A percentile compares a stretch with the other conserved stretches of the same genome.
These are phyloP conservation scores for Scedosporium boydii DNA, from an alignment of 2,329 filamentous ascomycete species.

Conservation along the genomic window DNA sequence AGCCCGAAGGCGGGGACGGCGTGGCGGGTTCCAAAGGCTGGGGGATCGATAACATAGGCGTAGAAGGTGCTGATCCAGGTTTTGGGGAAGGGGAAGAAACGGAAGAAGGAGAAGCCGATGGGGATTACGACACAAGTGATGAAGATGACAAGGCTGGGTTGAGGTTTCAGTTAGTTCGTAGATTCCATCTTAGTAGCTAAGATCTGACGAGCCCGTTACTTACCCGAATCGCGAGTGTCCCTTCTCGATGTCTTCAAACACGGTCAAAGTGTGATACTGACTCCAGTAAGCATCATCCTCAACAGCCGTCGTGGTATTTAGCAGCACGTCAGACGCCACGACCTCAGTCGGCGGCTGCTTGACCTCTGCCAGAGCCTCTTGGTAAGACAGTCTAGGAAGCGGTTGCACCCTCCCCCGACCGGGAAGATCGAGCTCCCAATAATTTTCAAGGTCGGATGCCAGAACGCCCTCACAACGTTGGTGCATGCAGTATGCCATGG, in stretches of 20 bases:
- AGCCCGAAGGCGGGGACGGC: conserved; percentile 13
- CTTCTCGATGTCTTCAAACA: conserved; percentile 7
- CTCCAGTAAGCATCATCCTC: conserved; percentile 7
- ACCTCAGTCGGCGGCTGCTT: conserved; percentile 3
- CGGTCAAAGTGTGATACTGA: conserved; percentile 3
- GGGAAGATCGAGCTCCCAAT: conserved; percentile 12
- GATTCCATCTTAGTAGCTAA: too few relatives aligned
- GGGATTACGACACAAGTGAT: conserved; percentile 16
- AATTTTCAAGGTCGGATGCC: conserved; percentile 11
- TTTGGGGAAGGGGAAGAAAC: conserved; percentile 15
- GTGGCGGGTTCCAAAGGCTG: conserved; percentile 16
- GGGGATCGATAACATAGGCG: conserved; percentile 19
- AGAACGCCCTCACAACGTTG: conserved; percentile 8
- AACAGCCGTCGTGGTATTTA: conserved; percentile 10
- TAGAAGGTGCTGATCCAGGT: conserved; percentile 13
- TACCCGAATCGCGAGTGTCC: conserved; percentile 11
- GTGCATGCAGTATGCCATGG: conserved; percentile 14
- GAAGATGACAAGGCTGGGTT: conserved; percentile 15
- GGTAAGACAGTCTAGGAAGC: conserved; percentile 9
- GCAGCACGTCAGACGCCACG: conserved; percentile 3
- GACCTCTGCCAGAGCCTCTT: conserved; percentile 8
- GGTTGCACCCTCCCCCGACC: conserved; percentile 9
- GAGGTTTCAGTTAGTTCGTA: background rate
- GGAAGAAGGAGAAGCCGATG: conserved; percentile 18
- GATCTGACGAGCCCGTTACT: background rate